phyloP scores from a whole-genome alignment of 139 green algal genomes.

The Ulvella scutata region DNA sequence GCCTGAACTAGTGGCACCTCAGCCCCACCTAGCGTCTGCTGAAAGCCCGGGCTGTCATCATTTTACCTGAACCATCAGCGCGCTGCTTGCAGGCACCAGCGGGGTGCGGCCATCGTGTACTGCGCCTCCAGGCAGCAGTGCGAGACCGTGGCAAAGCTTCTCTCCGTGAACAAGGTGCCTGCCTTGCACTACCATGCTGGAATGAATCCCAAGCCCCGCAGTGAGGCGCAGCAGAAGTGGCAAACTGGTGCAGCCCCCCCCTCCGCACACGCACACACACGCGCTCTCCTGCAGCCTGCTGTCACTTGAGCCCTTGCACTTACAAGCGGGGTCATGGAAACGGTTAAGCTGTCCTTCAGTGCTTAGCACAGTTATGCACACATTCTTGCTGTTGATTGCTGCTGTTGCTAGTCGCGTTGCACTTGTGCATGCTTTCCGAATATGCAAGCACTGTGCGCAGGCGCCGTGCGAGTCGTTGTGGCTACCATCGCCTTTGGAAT shows the following conservation, averaged over 20 bases:
- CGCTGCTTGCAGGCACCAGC: neutral
- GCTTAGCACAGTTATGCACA: neutral
- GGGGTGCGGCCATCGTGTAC: neutral
- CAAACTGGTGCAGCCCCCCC: neutral
- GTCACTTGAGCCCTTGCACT: neutral
- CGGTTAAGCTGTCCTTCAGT: too few relatives aligned
- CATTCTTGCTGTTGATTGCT: neutral
- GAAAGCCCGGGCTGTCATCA: too few relatives aligned
- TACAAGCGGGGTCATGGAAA: neutral
- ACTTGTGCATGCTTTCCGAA: neutral
- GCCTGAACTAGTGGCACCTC: too few relatives aligned
- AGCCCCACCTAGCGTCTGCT: too few relatives aligned
- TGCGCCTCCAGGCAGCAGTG: neutral
- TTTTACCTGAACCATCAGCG: too few relatives aligned
- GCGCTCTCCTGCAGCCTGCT: neutral
- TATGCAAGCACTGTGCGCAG: neutral
- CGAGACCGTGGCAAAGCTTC: neutral
- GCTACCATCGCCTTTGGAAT: constrained; percentile 71
- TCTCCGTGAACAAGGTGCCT: neutral
- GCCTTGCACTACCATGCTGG: neutral
- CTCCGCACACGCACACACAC: neutral
- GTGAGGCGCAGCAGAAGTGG: neutral
- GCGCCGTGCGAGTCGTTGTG: constrained; percentile 29
- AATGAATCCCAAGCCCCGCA: neutral
- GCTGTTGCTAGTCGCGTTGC: neutral